Percentiles rank a stretch among this genome's conserved stretches.
These are phyloP conservation scores for Colletotrichum musae DNA, from an alignment of 2,329 filamentous ascomycete genomes.

Conservation along the genomic window DNA sequence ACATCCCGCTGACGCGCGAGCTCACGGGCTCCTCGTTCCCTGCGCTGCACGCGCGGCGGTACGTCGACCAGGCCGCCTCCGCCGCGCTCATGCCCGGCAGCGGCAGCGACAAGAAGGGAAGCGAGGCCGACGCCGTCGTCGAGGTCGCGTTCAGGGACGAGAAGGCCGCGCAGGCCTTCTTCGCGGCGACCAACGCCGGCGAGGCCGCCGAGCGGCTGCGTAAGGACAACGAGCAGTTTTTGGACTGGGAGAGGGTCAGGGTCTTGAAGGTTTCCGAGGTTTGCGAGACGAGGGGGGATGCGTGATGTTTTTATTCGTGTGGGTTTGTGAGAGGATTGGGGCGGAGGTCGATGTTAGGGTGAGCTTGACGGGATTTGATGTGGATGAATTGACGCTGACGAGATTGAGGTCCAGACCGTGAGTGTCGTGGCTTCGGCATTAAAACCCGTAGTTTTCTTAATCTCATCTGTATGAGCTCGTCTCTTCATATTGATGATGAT, in stretches of 20 bases:
- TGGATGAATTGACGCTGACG: background rate
- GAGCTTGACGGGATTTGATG: background rate
- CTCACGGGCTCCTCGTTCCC: slow-evolving; percentile 44
- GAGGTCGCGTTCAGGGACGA: slow-evolving; percentile 43
- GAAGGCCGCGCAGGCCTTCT: slow-evolving; percentile 31
- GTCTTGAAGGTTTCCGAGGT: slow-evolving; percentile 22
- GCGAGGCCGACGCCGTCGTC: slow-evolving; percentile 44
- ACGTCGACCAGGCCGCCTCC: slow-evolving; percentile 38
- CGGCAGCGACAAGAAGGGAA: slow-evolving; percentile 41
- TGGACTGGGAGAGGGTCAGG: slow-evolving; percentile 22
- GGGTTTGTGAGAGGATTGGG: background rate
- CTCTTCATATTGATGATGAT: no score
- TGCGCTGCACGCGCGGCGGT: slow-evolving; percentile 42
- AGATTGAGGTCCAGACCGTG: no score
- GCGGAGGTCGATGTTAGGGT: background rate
- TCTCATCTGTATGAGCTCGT: no score
- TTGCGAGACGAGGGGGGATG: slow-evolving; percentile 16
- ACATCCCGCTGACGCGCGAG: slow-evolving; percentile 44
- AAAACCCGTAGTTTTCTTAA: no score
- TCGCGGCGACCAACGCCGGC: slow-evolving; percentile 5
- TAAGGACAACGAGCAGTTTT: slow-evolving; percentile 22
- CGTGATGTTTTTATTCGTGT: background rate
- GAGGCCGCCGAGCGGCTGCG: slow-evolving; percentile 15
- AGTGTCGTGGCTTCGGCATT: no score
- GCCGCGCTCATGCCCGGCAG: slow-evolving; percentile 38